Base-by-base conservation (phyloP, 2,329 filamentous ascomycete genomes). In the Hypoxylon rubiginosum region DNA sequence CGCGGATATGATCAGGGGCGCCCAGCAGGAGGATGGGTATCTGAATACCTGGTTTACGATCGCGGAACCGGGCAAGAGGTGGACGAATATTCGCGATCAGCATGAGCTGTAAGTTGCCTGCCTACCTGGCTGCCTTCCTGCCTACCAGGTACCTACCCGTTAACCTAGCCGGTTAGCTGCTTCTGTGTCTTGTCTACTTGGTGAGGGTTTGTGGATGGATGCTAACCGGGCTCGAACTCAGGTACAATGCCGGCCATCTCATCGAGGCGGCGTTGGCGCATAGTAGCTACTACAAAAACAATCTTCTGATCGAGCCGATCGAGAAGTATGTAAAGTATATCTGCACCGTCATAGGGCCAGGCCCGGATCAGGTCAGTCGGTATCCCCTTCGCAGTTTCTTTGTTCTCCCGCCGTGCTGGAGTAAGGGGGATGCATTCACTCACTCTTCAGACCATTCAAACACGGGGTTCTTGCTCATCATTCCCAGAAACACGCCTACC, bases 11-110 rank as follows among this genome's bases (percentile, higher is more conserved):
- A 88, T 90, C 10, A 72, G 82, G 7, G 75, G 71, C 1, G 88
- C 88, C 0, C 88, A 90, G 76, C 83, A 86, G 57, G 74, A 79
- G 1, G 88, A 90, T 71, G 88, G 88, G 0, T 91, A 90, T 71
- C 72, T 91, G 21, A 90, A 90, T 71, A 84, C 89, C 6, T 87
- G 90, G 71, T 90, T 85, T 66, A 88, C 85, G 0, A 84, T 90
- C 0, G 84, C 88, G 1, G 85, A 86, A 46, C 86, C 85, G 0
- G 81, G 77, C 0, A 83, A 84, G 55, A 75, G 87, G 8, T 90
- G 86, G 79, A 82, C 84, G 0, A 90, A 90, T 68, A 67, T 90
- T 7, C 76, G 86, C 51, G 88, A 90, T 74, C 82, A 88, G 77
- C 87, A 90, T 76, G 88, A 90, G 74, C 75, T 90, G 80, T 87